Base-by-base conservation (phyloP, 139 green algal genomes). In the Chlorella sp. region DNA sequence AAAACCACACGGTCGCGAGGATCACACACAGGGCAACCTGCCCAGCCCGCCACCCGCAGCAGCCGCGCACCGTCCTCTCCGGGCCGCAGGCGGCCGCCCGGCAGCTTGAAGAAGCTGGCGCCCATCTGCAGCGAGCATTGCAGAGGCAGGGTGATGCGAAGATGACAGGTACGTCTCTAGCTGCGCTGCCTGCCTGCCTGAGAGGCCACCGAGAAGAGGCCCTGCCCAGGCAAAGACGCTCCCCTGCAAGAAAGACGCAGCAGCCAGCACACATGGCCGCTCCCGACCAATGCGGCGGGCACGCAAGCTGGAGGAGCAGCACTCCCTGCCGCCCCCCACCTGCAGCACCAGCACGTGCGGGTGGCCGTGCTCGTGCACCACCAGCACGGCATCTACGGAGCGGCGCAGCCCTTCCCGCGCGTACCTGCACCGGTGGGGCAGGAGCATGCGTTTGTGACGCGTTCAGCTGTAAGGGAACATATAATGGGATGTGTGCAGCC, bases 311-410 rank as follows among this genome's bases (percentile, higher is more conserved):
- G n/a, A n/a, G n/a, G 2, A 60, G 51, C 51, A 60, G 51, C 51
- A 60, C 9, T 2, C 2, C 51, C 94, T 96, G 3, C 85, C 60
- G 28, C 70, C 86, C 34, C 68, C 90, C 62, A 96, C 86, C 81
- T 99, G 96, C 34, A 99, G 85, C 16, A 99, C 91, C 56, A 99
- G 85, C 3, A 98, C 89, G 82, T 99, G 96, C 14, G 96, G 95
- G 85, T 98, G 94, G 77, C 95, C 95, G 92, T 99, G 97, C 73
- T 98, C 86, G 58, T 97, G 93, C 65, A 98, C 96, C 32, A 99
- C 70, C 43, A 99, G 58, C 11, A 99, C 87, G 6, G 89, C 96
- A 58, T 99, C 96, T 43, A 98, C 96, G 13, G 91, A 95, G 7
- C 93, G 89, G 26, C 96, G 89, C 76, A 94, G 85, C 58, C 96